A percentile compares a stretch with the other conserved stretches of the same genome.
phyloP scores from a whole-genome alignment of 305 asterid genomes.

The Solanum hybrid region DNA sequence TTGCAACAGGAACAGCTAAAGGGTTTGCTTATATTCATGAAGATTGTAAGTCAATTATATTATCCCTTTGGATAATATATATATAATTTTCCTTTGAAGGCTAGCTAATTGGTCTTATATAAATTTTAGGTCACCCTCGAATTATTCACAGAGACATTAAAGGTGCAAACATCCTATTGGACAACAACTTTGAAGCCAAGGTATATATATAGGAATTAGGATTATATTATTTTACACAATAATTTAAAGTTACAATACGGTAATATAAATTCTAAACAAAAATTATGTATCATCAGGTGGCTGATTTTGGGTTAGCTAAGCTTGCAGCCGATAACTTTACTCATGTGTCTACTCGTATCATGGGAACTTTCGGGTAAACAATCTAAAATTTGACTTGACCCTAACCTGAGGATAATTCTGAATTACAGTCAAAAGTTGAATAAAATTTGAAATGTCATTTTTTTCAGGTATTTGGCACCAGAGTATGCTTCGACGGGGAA shows the following conservation, averaged over 20 bases:
- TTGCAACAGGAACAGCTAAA: conserved; percentile 82
- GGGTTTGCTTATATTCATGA: conserved; percentile 95
- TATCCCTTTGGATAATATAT: not conserved
- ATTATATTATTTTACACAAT: not conserved
- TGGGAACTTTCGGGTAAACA: conserved; percentile 89
- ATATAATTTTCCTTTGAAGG: not conserved
- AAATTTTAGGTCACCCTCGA: conserved; percentile 69
- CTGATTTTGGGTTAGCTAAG: conserved; percentile 90
- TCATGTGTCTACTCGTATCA: conserved; percentile 83
- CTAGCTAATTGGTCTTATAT: not conserved
- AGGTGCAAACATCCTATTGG: conserved; percentile 74
- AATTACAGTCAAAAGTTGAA: not conserved
- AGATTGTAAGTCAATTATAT: conserved; percentile 44
- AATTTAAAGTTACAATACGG: not conserved
- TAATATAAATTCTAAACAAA: not conserved
- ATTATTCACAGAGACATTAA: conserved; percentile 88
- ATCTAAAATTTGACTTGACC: not conserved
- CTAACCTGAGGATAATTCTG: not conserved
- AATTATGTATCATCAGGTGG: conserved; percentile 37
- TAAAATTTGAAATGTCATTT: not conserved
- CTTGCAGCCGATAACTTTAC: conserved; percentile 64
- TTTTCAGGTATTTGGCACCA: conserved; percentile 66
- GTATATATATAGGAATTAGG: conserved; percentile 13
- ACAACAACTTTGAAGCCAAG: conserved; percentile 61
- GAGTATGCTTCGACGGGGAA: conserved; percentile 88